phyloP scores from a whole-genome alignment of 257 asterid species.

The Rubia yunnanensis region DNA sequence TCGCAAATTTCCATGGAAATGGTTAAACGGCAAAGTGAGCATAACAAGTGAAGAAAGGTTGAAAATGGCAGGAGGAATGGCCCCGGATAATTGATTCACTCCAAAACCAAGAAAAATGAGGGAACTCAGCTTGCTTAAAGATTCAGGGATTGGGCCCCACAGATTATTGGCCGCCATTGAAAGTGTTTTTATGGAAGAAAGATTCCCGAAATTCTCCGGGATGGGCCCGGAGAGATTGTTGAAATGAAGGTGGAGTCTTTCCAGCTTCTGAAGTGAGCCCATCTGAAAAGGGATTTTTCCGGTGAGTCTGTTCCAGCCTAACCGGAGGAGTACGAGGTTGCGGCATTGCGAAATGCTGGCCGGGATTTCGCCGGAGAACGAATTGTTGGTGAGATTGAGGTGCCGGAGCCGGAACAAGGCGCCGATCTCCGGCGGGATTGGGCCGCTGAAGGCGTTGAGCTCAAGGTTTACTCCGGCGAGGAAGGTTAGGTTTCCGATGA shows the following conservation, averaged over 20 bases:
- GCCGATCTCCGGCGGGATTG: constrained; percentile 16
- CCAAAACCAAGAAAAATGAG: constrained; percentile 15
- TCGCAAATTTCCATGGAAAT: constrained; percentile 14
- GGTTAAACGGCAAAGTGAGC: constrained; percentile 13
- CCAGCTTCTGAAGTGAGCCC: constrained; percentile 14
- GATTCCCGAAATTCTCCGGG: constrained; percentile 13
- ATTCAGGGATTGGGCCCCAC: constrained; percentile 10
- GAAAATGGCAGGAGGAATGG: constrained; percentile 15
- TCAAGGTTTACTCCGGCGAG: constrained; percentile 13
- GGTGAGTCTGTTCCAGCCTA: constrained; percentile 17
- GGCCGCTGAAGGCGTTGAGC: constrained; percentile 9
- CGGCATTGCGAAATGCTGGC: constrained; percentile 13
- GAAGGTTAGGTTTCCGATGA: constrained; percentile 17
- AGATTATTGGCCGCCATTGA: constrained; percentile 13
- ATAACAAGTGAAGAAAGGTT: constrained; percentile 15
- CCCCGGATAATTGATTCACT: constrained; percentile 16
- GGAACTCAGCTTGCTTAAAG: constrained; percentile 10
- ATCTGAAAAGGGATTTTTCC: constrained; percentile 14
- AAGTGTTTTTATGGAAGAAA: constrained; percentile 13
- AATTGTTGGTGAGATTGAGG: constrained; percentile 16
- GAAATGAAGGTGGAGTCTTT: constrained; percentile 11
- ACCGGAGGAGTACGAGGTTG: constrained; percentile 13
- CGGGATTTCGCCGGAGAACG: constrained; percentile 16
- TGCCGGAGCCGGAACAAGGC: constrained; percentile 8
- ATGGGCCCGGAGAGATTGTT: constrained; percentile 13